Evolutionary conservation across 208 protist species (phyloP), one percentile per base, ranked within the genome.

Genomic region (Leptomonas pyrrhocoris): DNA sequence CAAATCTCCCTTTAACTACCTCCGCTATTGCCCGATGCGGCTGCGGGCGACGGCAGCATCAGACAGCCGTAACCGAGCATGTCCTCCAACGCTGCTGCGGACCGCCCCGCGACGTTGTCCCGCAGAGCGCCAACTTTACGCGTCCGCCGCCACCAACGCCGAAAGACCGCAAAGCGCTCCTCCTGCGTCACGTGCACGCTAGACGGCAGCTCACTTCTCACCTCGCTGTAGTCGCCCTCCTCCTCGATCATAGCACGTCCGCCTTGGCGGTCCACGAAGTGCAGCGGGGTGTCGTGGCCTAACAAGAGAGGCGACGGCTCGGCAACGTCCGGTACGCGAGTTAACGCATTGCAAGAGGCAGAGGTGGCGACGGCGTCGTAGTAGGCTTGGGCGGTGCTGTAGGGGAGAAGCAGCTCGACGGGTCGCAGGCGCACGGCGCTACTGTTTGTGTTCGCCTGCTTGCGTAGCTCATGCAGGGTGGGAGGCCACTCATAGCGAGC

Each of bases 351-450:
- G 21, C 43, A 34, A 6, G 57, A 40, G 27, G 59, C 9, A 13
- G 71, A 67, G 34, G 48, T 43, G 15, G 66, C 71, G 5, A 49
- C 56, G 23, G 66, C 27, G 42, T 53, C 43, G 62, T 75, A 77
- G 42, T 68, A 73, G n/a, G 45, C 19, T 38, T 74, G 72, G 12
- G 73, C 74, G 16, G 61, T 63, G 36, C 73, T 70, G 58, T 83
- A 83, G 15, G 77, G 77, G 15, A 83, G 64, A 30, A 83, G 21
- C n/a, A 83, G 25, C 48, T 73, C 71, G 40, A 83, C 68, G 18
- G 71, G 73, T 23, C 65, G 77, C 36, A 60, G 27, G 23, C 42
- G 38, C 13, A 48, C n/a, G 19, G 36, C 3, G 46, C 27, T 64
- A 23, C 27, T 25, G 21, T 3, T 58, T 27, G 12, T 27, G 25